Evolutionary conservation across 352 stramenopile species (phyloP).

Genomic region (Phytophthora tubulina): DNA sequence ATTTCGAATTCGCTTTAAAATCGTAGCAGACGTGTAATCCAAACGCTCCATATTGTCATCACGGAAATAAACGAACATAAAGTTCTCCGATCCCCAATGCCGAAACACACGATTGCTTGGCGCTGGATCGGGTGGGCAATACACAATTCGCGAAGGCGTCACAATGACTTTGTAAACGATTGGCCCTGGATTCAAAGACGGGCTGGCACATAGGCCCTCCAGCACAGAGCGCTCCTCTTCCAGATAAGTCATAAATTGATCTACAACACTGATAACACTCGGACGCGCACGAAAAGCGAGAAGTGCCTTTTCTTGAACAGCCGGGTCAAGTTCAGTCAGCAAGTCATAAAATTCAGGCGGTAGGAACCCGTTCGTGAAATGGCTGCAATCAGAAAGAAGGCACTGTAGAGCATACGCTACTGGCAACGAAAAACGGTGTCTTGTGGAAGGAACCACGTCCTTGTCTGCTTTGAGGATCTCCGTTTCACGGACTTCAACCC

Average conservation of each 20-base stretch:
- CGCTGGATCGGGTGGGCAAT: constrained; percentile 57
- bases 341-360: constrained; percentile 50
- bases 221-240: constrained; percentile 44
- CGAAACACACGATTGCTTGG: constrained; percentile 79
- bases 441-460: not conserved
- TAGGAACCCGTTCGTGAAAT: constrained; percentile 58
- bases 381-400: constrained; percentile 54
- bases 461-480: constrained; percentile 35
- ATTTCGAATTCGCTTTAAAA: constrained; percentile 52
- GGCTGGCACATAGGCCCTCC: constrained; percentile 32
- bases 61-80: constrained; percentile 87
- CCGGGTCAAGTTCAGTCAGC: constrained; percentile 39
- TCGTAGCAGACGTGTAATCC: constrained; percentile 54
- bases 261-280: constrained; percentile 28
- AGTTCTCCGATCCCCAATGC: constrained; percentile 73
- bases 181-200: constrained; percentile 19
- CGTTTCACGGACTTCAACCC: constrained; percentile 59
- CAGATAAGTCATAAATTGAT: constrained; percentile 53
- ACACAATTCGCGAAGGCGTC: constrained; percentile 75
- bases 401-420: constrained; percentile 66
- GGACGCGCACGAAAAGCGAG: constrained; percentile 46
- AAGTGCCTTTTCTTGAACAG: constrained; percentile 59
- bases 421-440: constrained; percentile 29
- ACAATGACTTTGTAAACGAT: constrained; percentile 75
- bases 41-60: constrained; percentile 82